A percentile compares a stretch with the other conserved stretches of the same genome.
Conservation (phyloP, 306 rosid genomes). For the Gastrolobium villosum region DNA sequence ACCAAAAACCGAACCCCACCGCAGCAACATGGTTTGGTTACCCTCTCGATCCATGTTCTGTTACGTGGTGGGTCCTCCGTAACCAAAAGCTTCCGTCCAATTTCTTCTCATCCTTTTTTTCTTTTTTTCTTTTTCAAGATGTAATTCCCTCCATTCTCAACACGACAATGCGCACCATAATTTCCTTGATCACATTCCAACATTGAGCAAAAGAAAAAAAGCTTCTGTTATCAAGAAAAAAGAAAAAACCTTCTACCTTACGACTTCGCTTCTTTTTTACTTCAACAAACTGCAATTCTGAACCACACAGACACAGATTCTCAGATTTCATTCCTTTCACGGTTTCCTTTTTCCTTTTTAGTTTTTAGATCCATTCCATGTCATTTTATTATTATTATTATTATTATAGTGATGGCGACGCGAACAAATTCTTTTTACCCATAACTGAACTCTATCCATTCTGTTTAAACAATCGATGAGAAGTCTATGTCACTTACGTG, state of each 20-base stretch:
- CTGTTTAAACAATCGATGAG: constrained; percentile 41
- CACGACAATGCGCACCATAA: constrained; percentile 48
- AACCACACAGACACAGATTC: not conserved
- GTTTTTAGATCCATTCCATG: not conserved
- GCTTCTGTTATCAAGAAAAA: no score
- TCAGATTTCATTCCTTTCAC: constrained; percentile 24
- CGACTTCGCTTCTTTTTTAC: constrained; percentile 20
- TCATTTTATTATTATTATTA: not conserved
- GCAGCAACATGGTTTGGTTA: constrained; percentile 36
- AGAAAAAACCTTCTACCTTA: not conserved
- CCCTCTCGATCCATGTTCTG: constrained; percentile 45
- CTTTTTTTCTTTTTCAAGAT: no score
- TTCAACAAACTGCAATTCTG: not conserved
- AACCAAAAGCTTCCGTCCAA: not conserved
- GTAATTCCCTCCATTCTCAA: not conserved
- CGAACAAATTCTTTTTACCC: not conserved
- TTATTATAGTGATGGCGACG: not conserved
- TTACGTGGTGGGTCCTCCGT: constrained; percentile 47
- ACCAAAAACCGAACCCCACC: constrained; percentile 45
- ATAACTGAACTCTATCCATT: constrained; percentile 36
- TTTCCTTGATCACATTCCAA: constrained; percentile 29
- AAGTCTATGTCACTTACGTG: constrained; percentile 40
- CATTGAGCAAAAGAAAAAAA: not conserved
- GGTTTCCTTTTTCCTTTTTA: constrained; percentile 8
- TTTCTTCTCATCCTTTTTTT: not conserved